A percentile compares a stretch with the other conserved stretches of the same genome.
Evolutionary conservation across 768 basidiomycete species (phyloP).

Genomic region (Cystobasidium tubakii): DNA sequence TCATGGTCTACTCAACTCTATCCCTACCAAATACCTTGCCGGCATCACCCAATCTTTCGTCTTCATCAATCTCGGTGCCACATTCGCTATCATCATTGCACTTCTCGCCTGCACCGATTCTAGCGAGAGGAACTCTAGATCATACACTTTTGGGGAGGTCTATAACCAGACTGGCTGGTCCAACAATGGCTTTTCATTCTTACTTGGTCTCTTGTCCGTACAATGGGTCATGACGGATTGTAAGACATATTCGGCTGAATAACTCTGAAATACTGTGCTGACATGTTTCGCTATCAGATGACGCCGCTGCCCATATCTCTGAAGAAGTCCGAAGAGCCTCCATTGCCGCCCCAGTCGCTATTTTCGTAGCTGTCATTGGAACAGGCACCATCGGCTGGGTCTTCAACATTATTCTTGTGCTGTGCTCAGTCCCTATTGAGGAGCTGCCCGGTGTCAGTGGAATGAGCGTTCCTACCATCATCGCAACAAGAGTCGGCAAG

Average conservation of each 20-base stretch:
- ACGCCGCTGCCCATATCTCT: slow-evolving; percentile 51
- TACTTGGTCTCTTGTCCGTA: slow-evolving; percentile 31
- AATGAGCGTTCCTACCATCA: slow-evolving; percentile 56
- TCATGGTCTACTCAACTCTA: slow-evolving; percentile 61
- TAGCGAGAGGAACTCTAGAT: slow-evolving; percentile 68
- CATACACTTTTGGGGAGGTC: slow-evolving; percentile 70
- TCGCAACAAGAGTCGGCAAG: slow-evolving; percentile 59
- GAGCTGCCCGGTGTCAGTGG: slow-evolving; percentile 65
- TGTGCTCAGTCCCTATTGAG: slow-evolving; percentile 59
- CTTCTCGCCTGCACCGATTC: slow-evolving; percentile 62
- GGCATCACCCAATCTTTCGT: slow-evolving; percentile 67
- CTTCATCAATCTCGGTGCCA: slow-evolving; percentile 78
- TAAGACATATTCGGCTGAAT: background rate
- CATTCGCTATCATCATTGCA: slow-evolving; percentile 75
- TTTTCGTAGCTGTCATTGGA: slow-evolving; percentile 51
- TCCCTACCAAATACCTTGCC: slow-evolving; percentile 67
- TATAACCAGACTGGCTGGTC: slow-evolving; percentile 73
- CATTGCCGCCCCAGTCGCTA: slow-evolving; percentile 51
- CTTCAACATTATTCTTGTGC: slow-evolving; percentile 76
- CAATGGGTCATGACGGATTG: slow-evolving; percentile 37
- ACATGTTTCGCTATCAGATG: slow-evolving; percentile 37
- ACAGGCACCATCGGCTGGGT: slow-evolving; percentile 65
- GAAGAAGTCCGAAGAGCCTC: slow-evolving; percentile 51
- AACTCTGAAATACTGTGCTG: background rate
- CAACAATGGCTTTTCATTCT: slow-evolving; percentile 61